phyloP scores from a whole-genome alignment of 495 filamentous ascomycete species.

The Talaromyces proteolyticus region DNA sequence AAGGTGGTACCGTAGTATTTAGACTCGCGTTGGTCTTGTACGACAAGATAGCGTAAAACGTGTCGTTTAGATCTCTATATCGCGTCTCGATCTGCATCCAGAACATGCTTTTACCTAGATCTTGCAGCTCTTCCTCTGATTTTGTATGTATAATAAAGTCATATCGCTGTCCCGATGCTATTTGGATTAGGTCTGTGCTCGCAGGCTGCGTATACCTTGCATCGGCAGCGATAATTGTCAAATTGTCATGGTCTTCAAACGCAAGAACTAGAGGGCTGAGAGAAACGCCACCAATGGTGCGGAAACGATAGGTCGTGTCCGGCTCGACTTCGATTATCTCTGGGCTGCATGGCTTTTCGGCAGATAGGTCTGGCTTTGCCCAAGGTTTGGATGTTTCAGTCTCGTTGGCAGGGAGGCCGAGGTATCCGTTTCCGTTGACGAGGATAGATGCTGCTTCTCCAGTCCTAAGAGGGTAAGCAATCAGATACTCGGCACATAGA shows the following conservation, averaged over 20 bases:
- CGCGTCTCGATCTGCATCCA: conserved; percentile 50
- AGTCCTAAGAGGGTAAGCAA: conserved; percentile 18
- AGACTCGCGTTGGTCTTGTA: conserved; percentile 26
- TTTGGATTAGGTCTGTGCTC: conserved; percentile 41
- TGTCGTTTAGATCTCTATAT: conserved; percentile 34
- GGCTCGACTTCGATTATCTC: conserved; percentile 49
- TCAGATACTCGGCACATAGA: neutral
- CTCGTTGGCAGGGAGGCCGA: conserved; percentile 20
- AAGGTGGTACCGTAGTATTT: conserved; percentile 10
- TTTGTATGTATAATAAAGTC: conserved; percentile 45
- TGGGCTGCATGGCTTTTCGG: conserved; percentile 29
- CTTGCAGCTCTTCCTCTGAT: conserved; percentile 17
- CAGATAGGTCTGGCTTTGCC: neutral
- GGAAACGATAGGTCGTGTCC: conserved; percentile 50
- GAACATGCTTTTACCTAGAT: conserved; percentile 27
- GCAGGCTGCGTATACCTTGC: conserved; percentile 48
- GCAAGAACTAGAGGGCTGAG: neutral
- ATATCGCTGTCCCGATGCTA: conserved; percentile 51
- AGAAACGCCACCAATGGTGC: conserved; percentile 39
- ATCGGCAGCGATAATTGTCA: conserved; percentile 51
- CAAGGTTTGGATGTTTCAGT: conserved; percentile 3
- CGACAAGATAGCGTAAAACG: conserved; percentile 47
- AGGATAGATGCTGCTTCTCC: conserved; percentile 44
- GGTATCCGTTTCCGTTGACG: conserved; percentile 33
- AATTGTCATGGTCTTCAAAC: conserved; percentile 37